Conservation (phyloP, 1,284 basidiomycete species). For the Paramarasmius palmivorus region DNA sequence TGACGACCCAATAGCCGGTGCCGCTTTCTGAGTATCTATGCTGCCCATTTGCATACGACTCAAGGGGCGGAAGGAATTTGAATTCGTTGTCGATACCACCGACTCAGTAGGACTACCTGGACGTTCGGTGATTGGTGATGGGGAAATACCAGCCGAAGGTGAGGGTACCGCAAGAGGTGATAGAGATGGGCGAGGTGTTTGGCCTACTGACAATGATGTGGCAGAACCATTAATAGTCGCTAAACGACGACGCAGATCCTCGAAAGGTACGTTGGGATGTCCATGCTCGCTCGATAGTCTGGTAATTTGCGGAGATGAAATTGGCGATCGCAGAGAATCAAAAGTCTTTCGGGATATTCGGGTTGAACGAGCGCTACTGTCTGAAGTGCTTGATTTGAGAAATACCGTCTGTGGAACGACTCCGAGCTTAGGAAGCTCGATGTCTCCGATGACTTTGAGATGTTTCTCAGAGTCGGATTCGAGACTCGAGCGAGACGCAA, state of each 20-base stretch:
- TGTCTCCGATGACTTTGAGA: constrained; percentile 64
- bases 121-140: constrained; percentile 42
- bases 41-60: constrained; percentile 67
- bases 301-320: constrained; percentile 42
- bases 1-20: constrained; percentile 81
- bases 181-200: constrained; percentile 29
- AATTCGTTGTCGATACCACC: constrained; percentile 66
- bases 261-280: constrained; percentile 53
- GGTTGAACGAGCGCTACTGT: constrained; percentile 35
- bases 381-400: constrained; percentile 60
- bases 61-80: constrained; percentile 55
- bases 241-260: constrained; percentile 72
- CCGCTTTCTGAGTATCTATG: constrained; percentile 76
- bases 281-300: constrained; percentile 46
- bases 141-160: not conserved
- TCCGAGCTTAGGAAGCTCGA: constrained; percentile 80
- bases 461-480: constrained; percentile 65
- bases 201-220: constrained; percentile 53
- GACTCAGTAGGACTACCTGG: constrained; percentile 76
- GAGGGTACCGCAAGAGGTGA: not conserved
- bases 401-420: constrained; percentile 97
- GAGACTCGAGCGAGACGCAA: constrained; percentile 57
- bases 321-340: constrained; percentile 38
- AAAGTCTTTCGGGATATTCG: constrained; percentile 38
- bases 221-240: constrained; percentile 69